Evolutionary conservation across 1,284 basidiomycete species (phyloP).

Genomic region (Chalciporus sp.): DNA sequence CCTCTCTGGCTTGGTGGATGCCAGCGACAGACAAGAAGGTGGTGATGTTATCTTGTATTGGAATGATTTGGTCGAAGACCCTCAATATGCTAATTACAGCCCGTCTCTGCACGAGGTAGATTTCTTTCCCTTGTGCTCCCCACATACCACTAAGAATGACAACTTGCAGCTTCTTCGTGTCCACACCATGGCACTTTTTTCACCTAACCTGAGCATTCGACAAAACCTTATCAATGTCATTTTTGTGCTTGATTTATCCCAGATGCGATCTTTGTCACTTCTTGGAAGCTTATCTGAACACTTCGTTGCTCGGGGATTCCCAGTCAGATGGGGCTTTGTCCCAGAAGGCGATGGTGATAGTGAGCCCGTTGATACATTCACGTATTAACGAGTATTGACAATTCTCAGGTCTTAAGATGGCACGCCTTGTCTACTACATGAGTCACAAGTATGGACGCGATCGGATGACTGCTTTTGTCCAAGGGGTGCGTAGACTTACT

Average conservation of each 20-base stretch:
- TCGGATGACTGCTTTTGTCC: conserved; percentile 63
- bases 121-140: neutral
- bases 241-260: conserved; percentile 77
- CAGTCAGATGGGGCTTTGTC: conserved; percentile 84
- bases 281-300: conserved; percentile 63
- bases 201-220: conserved; percentile 61
- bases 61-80: conserved; percentile 90
- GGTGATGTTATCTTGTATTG: conserved; percentile 80
- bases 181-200: conserved; percentile 80
- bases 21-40: conserved; percentile 83
- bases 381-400: conserved; percentile 7
- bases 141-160: conserved; percentile 6
- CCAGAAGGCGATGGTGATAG: conserved; percentile 68
- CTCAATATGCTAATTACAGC: conserved; percentile 59
- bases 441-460: conserved; percentile 64
- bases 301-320: conserved; percentile 73
- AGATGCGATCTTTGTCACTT: conserved; percentile 59
- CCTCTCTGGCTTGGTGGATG: conserved; percentile 82
- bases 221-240: conserved; percentile 84
- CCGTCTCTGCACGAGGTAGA: conserved; percentile 25
- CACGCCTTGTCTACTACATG: conserved; percentile 71
- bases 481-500: conserved; percentile 43
- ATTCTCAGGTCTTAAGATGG: conserved; percentile 64
- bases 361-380: conserved; percentile 28
- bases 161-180: conserved; percentile 62